A percentile compares a stretch with the other conserved stretches of the same genome.
These are phyloP conservation scores for Tricholoma hemisulphureum DNA, from an alignment of 768 basidiomycete genomes.

Conservation along the genomic window DNA sequence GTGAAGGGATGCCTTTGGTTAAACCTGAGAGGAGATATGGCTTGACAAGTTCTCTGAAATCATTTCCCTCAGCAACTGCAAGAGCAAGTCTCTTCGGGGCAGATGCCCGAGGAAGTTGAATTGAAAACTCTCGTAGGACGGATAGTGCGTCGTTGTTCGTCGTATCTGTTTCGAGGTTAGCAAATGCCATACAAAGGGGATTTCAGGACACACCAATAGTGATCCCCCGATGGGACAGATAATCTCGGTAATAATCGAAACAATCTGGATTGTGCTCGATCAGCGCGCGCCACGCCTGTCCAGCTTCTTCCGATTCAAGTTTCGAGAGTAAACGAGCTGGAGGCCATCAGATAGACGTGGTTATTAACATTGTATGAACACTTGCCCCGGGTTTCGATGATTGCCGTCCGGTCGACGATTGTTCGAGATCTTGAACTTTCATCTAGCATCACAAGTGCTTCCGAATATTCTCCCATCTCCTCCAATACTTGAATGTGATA, in stretches of 20 bases:
- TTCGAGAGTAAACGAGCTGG: conserved; percentile 78
- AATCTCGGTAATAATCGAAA: conserved; percentile 76
- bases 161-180: conserved; percentile 45
- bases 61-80: conserved; percentile 59
- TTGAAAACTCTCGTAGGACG: conserved; percentile 57
- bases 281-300: conserved; percentile 75
- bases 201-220: conserved; percentile 51
- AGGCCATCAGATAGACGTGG: conserved; percentile 4
- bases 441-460: conserved; percentile 66
- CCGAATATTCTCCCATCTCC: conserved; percentile 60
- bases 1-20: conserved; percentile 84
- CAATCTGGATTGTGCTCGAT: conserved; percentile 86
- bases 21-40: conserved; percentile 71
- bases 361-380: conserved; percentile 8
- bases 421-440: conserved; percentile 57
- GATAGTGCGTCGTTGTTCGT: conserved; percentile 51
- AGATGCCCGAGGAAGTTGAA: conserved; percentile 62
- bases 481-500: conserved; percentile 76
- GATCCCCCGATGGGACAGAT: conserved; percentile 63
- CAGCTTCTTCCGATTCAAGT: conserved; percentile 65
- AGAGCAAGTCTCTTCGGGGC: conserved; percentile 77
- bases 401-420: conserved; percentile 69
- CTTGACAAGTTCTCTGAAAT: conserved; percentile 63
- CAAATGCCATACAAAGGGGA: not conserved
- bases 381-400: conserved; percentile 68